Evolutionary conservation across 306 rosid genomes (phyloP).

Genomic region (Oemleria cerasiformis): DNA sequence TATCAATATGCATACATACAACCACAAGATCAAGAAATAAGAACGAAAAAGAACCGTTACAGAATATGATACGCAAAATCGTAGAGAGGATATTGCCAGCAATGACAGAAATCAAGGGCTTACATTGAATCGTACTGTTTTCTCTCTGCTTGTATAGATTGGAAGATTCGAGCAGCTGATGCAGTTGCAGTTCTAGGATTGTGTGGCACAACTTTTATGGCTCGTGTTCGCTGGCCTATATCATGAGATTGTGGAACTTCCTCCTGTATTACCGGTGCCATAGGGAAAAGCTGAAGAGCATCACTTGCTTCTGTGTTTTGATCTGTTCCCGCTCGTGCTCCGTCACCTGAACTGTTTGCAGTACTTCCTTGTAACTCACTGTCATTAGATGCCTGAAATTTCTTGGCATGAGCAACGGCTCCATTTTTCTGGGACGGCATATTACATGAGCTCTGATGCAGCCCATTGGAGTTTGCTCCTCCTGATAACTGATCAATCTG

Average conservation of each 20-base stretch:
- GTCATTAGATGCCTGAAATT: constrained; percentile 38
- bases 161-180: constrained; percentile 95
- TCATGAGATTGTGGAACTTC: constrained; percentile 45
- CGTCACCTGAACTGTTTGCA: constrained; percentile 55
- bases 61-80: not conserved
- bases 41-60: not conserved
- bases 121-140: constrained; percentile 43
- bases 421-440: constrained; percentile 40
- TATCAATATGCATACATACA: not conserved
- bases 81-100: not conserved
- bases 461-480: constrained; percentile 34
- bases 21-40: not conserved
- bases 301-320: constrained; percentile 48
- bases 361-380: constrained; percentile 68
- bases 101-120: not conserved
- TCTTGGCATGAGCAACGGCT: constrained; percentile 32
- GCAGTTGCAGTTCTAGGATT: constrained; percentile 76
- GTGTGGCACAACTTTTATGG: constrained; percentile 88
- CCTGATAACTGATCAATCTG: constrained; percentile 30
- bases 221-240: constrained; percentile 45
- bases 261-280: constrained; percentile 38
- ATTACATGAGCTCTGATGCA: constrained; percentile 43
- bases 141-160: constrained; percentile 86
- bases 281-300: constrained; percentile 48
- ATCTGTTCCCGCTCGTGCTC: constrained; percentile 24